Percentiles rank a stretch among this genome's conserved stretches.
Conservation (phyloP, 495 filamentous ascomycete species). For the Aspergillus ellipticus region DNA sequence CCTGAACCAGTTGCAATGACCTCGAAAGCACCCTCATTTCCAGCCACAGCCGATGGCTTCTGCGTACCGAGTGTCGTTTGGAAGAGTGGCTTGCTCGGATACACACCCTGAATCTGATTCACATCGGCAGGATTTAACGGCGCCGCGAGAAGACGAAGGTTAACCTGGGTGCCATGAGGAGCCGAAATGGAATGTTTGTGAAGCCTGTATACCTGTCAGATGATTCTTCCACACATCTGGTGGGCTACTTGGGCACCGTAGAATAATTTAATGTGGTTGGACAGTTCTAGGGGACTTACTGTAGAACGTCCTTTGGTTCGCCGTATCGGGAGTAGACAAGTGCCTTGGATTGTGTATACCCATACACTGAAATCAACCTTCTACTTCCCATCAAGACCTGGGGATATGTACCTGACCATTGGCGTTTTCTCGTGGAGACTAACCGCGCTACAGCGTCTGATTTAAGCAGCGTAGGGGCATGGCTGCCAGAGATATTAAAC, state of each 20-base stretch:
- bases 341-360: conserved; percentile 94
- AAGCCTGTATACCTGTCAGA: conserved; percentile 42
- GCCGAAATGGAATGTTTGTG: conserved; percentile 82
- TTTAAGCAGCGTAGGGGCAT: conserved; percentile 7
- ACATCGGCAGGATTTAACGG: conserved; percentile 98
- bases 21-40: conserved; percentile 92
- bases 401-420: conserved; percentile 8
- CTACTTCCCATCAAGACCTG: conserved; percentile 13
- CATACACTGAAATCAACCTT: conserved; percentile 69
- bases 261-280: neutral
- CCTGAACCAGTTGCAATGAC: conserved; percentile 61
- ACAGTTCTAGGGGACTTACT: conserved; percentile 41
- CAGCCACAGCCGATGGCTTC: conserved; percentile 68
- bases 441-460: conserved; percentile 8
- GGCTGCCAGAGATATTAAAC: conserved; percentile 13
- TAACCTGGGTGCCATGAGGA: conserved; percentile 56
- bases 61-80: conserved; percentile 67
- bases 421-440: conserved; percentile 29
- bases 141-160: conserved; percentile 73
- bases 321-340: conserved; percentile 83
- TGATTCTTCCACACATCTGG: neutral
- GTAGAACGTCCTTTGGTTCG: conserved; percentile 77
- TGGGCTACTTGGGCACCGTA: neutral
- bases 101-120: conserved; percentile 95
- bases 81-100: conserved; percentile 78